Percentiles rank a stretch among this genome's conserved stretches.
phyloP scores from a whole-genome alignment of 163 green algal species.

The Prototheca wickerhamii region DNA sequence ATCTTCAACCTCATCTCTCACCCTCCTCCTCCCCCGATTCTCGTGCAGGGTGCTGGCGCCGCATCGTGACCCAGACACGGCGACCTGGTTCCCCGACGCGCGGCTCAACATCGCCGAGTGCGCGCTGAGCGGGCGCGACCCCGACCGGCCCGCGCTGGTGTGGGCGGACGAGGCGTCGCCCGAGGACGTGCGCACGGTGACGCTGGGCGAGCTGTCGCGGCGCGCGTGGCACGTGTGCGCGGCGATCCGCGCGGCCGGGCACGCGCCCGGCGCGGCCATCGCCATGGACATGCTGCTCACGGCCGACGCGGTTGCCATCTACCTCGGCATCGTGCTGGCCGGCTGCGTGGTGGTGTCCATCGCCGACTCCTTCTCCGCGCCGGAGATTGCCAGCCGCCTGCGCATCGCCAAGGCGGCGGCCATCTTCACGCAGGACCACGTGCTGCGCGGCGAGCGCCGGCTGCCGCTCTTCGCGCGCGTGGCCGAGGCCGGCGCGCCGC shows the following conservation, averaged over 20 bases:
- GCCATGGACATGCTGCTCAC: conserved; percentile 82
- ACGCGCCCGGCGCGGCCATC: conserved; percentile 47
- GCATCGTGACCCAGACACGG: conserved; percentile 27
- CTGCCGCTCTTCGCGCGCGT: conserved; percentile 67
- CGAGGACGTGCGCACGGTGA: conserved; percentile 33
- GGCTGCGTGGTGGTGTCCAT: conserved; percentile 63
- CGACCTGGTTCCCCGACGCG: conserved; percentile 64
- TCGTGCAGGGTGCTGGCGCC: conserved; percentile 26
- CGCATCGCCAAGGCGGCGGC: conserved; percentile 51
- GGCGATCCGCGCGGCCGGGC: conserved; percentile 22
- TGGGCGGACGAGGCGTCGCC: conserved; percentile 60
- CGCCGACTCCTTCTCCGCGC: conserved; percentile 73
- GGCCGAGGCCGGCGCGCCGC: conserved; percentile 20
- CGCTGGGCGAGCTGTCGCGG: conserved; percentile 39
- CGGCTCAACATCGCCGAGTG: conserved; percentile 69
- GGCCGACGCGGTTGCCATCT: conserved; percentile 48
- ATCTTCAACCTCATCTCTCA: background rate
- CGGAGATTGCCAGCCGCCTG: conserved; percentile 64
- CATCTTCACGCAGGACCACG: conserved; percentile 76
- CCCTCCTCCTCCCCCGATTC: background rate
- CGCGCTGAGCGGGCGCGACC: conserved; percentile 33
- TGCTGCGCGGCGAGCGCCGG: conserved; percentile 52
- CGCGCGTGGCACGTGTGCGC: conserved; percentile 32
- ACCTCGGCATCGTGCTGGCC: conserved; percentile 74
- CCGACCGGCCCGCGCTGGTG: conserved; percentile 47